Evolutionary conservation across 1,139 yeast species (phyloP), one percentile per base, ranked within the genome.

Genomic region (Pichia terricola): DNA sequence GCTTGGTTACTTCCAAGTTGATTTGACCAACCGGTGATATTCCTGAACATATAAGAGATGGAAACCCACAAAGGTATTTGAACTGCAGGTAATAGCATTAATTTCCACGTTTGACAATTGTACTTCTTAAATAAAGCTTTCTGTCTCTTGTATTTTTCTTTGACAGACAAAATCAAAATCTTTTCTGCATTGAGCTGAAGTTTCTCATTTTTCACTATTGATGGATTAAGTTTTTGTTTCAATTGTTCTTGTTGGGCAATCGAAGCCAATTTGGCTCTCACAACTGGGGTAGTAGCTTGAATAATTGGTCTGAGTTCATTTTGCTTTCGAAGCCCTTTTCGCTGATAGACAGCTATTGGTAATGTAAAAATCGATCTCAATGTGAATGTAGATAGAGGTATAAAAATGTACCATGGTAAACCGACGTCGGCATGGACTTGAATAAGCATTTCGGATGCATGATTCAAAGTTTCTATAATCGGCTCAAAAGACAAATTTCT

Each of bases 41-140:
- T 76, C 51, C 96, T 71, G 57, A 88, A 75, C 1, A 89, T 80
- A 54, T 81, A 67, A 8, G 94, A 81, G 72, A 87, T 70, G 2
- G 81, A 69, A 3, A 87, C 70, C 95, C 96, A 89, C n/a, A 88
- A 62, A 0, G 97, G 97, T 30, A 89, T 70, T 59, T 89, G 97
- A 26, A 84, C 76, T 1, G 79, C 67, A 0, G 97, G 97, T 31
- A 69, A 56, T 40, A 85, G 58, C 46, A 79, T 66, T 55, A 84
- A 81, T 59, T 87, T 88, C 89, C 94, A 89, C 45, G 81, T 61
- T 56, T 85, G 94, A 43, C 89, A 86, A 16, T 70, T 67, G 56
- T 82, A 71, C 44, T 74, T 71, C 51, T 73, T 75, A 62, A 83
- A 89, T 22, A 89, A 65, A 41, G 63, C 64, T 52, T 81, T 78